Evolutionary conservation across 768 basidiomycete genomes (phyloP).

Genomic region (Tremella yokohamensis): DNA sequence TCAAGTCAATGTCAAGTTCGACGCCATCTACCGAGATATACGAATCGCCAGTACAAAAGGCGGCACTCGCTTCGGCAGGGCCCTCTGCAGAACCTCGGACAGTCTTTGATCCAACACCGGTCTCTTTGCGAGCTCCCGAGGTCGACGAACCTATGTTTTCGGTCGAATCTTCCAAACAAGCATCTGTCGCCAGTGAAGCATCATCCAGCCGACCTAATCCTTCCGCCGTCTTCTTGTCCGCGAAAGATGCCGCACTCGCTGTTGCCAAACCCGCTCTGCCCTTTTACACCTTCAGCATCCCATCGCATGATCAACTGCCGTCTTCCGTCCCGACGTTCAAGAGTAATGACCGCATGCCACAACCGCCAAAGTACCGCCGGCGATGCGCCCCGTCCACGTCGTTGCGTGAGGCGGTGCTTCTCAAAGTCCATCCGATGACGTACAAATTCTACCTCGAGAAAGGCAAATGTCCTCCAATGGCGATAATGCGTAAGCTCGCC

Average conservation of each 20-base stretch:
- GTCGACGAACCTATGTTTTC: not conserved
- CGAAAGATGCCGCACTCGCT: constrained; percentile 33
- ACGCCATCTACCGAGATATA: not conserved
- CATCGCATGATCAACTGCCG: constrained; percentile 3
- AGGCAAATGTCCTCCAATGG: too few species aligned
- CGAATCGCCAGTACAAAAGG: constrained; percentile 13
- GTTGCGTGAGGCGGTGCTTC: too few species aligned
- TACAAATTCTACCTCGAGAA: too few species aligned
- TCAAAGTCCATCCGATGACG: too few species aligned
- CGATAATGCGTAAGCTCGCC: too few species aligned
- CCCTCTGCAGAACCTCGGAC: constrained; percentile 6
- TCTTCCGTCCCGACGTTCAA: constrained; percentile 18
- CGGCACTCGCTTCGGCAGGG: not conserved
- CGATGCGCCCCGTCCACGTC: too few species aligned
- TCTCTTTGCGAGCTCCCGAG: not conserved
- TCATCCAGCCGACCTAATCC: not conserved
- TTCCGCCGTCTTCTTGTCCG: constrained; percentile 25
- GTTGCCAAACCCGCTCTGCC: constrained; percentile 34
- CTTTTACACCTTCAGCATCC: constrained; percentile 35
- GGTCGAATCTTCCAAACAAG: not conserved
- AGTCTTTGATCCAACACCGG: not conserved
- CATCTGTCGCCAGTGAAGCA: not conserved
- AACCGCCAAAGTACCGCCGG: constrained; percentile 9
- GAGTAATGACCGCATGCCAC: not conserved
- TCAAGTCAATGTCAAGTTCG: not conserved